Evolutionary conservation across 345 rosid species (phyloP).

Genomic region (Euphorbia pulcherrima): DNA sequence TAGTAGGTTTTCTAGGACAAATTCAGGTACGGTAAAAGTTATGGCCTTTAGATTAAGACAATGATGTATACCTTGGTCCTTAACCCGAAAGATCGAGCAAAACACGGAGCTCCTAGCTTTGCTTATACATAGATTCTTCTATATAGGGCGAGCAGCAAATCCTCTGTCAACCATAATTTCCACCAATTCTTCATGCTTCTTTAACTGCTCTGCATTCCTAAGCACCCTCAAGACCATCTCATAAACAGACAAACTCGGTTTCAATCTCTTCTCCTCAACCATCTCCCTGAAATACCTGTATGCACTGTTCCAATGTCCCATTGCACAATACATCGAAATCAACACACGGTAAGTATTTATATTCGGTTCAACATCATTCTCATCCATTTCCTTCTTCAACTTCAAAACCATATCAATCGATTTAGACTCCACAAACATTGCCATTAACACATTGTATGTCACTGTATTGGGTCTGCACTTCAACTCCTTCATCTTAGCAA

Average conservation of each 20-base stretch:
- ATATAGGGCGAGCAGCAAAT: slow-evolving; percentile 52
- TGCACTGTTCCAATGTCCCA: slow-evolving; percentile 97
- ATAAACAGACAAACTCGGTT: slow-evolving; percentile 59
- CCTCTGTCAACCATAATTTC: slow-evolving; percentile 78
- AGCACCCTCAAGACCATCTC: slow-evolving; percentile 70
- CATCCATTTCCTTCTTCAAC: slow-evolving; percentile 92
- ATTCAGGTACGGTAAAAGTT: not conserved
- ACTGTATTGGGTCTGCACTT: slow-evolving; percentile 57
- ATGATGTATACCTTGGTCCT: not conserved
- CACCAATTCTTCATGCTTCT: slow-evolving; percentile 92
- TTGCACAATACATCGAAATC: slow-evolving; percentile 80
- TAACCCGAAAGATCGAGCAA: not conserved
- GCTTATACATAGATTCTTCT: slow-evolving; percentile 8
- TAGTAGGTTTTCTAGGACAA: too few relatives aligned
- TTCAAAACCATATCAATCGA: slow-evolving; percentile 89
- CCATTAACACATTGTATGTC: slow-evolving; percentile 74
- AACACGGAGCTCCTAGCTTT: slow-evolving; percentile 1
- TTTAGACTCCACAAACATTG: slow-evolving; percentile 62
- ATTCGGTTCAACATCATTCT: slow-evolving; percentile 69
- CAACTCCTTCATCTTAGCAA: slow-evolving; percentile 64
- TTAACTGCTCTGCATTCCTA: slow-evolving; percentile 71
- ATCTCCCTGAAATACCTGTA: slow-evolving; percentile 72
- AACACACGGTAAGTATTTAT: slow-evolving; percentile 77
- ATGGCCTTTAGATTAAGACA: not conserved
- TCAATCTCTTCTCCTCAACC: slow-evolving; percentile 78